Percentiles rank a stretch among this genome's conserved stretches.
Evolutionary conservation across 179 eudicot species (phyloP).

Genomic region (Silene noctiflora): DNA sequence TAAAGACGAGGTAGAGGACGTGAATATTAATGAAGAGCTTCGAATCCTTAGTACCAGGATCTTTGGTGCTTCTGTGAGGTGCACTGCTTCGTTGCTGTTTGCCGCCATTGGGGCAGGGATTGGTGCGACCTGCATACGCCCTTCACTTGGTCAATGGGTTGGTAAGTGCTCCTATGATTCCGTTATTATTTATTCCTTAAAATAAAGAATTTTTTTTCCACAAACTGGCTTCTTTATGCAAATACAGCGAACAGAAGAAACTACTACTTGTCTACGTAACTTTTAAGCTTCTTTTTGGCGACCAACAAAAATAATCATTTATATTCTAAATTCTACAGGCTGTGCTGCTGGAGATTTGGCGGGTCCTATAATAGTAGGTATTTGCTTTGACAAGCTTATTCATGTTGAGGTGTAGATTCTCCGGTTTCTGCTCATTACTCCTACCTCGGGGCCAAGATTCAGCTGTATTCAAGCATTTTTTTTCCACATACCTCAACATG

Average conservation of each 20-base stretch:
- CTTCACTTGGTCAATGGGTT: conserved; percentile 80
- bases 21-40: conserved; percentile 42
- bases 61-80: conserved; percentile 50
- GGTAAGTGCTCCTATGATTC: conserved; percentile 45
- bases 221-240: neutral
- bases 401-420: conserved; percentile 32
- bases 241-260: neutral
- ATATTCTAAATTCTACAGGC: neutral
- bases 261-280: neutral
- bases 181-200: neutral
- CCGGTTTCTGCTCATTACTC: neutral
- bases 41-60: conserved; percentile 55
- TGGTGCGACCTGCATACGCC: conserved; percentile 62
- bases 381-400: conserved; percentile 57
- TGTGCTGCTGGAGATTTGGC: conserved; percentile 11
- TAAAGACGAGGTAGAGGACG: conserved; percentile 43
- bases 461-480: conserved; percentile 1
- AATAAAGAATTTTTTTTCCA: neutral
- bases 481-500: neutral
- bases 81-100: conserved; percentile 71
- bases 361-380: conserved; percentile 65
- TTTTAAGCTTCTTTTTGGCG: neutral
- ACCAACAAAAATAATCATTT: neutral
- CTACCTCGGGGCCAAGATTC: conserved; percentile 11
- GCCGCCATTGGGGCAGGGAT: conserved; percentile 91